Conservation (phyloP, 148 eudicot genomes). For the Chenopodium berlandieri region DNA sequence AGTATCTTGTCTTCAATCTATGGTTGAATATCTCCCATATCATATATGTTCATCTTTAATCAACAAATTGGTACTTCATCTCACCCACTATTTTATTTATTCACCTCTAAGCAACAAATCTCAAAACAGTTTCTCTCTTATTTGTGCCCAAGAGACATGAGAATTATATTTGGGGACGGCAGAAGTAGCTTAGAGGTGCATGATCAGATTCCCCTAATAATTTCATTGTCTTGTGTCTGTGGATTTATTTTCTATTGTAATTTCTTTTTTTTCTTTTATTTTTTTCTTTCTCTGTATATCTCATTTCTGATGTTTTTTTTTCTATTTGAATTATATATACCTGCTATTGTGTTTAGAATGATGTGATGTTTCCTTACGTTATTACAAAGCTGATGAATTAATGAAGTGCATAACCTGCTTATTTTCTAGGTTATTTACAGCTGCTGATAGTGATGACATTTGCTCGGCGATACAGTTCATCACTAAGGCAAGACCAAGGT, state of each 20-base stretch:
- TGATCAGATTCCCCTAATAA: neutral
- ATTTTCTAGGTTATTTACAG: slow-evolving; percentile 84
- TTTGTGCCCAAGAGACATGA: too few relatives aligned
- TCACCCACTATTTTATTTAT: too few relatives aligned
- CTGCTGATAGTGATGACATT: slow-evolving; percentile 98
- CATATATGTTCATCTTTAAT: too few relatives aligned
- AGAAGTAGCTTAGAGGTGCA: neutral
- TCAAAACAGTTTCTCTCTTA: too few relatives aligned
- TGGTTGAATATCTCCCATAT: too few relatives aligned
- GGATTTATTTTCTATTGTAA: neutral
- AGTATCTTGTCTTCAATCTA: too few relatives aligned
- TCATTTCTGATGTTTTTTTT: neutral
- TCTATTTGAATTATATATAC: neutral
- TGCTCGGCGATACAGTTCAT: slow-evolving; percentile 72
- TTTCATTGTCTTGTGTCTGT: neutral
- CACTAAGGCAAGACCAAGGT: slow-evolving; percentile 80
- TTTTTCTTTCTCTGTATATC: neutral
- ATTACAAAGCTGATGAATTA: slow-evolving; percentile 30
- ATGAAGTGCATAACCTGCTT: slow-evolving; percentile 30
- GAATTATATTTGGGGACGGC: too few relatives aligned
- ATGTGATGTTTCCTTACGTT: neutral
- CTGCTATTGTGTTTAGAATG: neutral
- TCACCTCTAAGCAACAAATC: too few relatives aligned
- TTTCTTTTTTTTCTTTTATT: too few relatives aligned
- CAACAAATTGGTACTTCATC: too few relatives aligned